Evolutionary conservation across 2,329 filamentous ascomycete genomes (phyloP), one percentile per base, ranked within the genome.

Genomic region (Ascochyta rabiei): DNA sequence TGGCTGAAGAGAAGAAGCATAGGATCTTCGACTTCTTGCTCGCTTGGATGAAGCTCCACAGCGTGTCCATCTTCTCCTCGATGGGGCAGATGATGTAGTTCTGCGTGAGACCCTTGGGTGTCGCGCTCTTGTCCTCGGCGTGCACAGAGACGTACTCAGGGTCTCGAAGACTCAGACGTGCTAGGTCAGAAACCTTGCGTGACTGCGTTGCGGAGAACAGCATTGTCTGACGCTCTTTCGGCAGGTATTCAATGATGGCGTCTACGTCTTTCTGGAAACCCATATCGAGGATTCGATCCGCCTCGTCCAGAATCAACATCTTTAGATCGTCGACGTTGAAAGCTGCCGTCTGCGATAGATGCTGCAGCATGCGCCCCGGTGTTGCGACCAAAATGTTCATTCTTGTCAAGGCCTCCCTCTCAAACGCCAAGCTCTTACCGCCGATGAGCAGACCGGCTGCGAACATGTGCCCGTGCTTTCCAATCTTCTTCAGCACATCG

Each of bases 331-430:
- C 89, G 60, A 93, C 89, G 61, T 93, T 91, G 70, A 99, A 89
- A 16, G 89, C 87, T 0, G 91, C 90, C 0, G 93, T 98, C 79
- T 97, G 93, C 69, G 96, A 93, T 68, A 99, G 81, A 75, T 99
- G 95, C 76, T 99, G 95, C 64, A 98, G 79, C 83, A 99, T 96
- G 31, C 95, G 86, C 1, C 95, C 95, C 0, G 95, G 95, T 1
- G 95, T 99, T 69, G 93, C 96, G 9, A 99, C 91, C 23, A 99
- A 79, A 42, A 99, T 98, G 72, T 98, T 99, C 93, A 99, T 98
- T 61, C 91, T 86, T 3, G 86, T 85, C 56, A 99, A 73, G 30
- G 93, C 84, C 65, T 96, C 90, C 21, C 90, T 87, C 77, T 99
- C 88, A 70, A 97, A 93, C 70, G 90, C 88, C 67, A 97, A 72